Conservation (phyloP, 176 grass and related monocot genomes). For the Eremochloa ophiuroides region DNA sequence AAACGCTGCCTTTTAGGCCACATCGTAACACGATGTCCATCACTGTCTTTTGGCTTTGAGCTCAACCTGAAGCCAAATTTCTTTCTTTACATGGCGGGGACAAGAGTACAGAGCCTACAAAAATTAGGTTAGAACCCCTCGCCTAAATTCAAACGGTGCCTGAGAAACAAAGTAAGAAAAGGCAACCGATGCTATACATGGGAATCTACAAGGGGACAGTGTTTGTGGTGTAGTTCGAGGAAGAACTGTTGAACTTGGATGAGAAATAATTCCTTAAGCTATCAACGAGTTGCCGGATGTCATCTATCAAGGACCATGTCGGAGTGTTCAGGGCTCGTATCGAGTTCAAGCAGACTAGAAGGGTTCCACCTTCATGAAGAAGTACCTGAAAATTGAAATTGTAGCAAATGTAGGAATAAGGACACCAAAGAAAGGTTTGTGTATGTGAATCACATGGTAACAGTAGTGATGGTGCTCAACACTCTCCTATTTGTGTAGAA, state of each 20-base stretch:
- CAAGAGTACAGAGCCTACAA: conserved; percentile 31
- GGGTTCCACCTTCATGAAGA: conserved; percentile 93
- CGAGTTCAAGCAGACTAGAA: conserved; percentile 92
- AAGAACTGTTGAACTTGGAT: conserved; percentile 36
- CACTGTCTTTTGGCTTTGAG: conserved; percentile 16
- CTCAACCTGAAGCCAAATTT: neutral
- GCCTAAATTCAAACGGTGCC: conserved; percentile 6
- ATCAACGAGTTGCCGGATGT: conserved; percentile 49
- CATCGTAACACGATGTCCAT: neutral
- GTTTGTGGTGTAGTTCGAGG: conserved; percentile 27
- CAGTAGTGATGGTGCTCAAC: too few species aligned
- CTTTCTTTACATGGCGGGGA: conserved; percentile 38
- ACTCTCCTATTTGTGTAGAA: too few species aligned
- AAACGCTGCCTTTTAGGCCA: neutral
- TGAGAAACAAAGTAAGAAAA: neutral
- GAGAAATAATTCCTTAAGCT: conserved; percentile 40
- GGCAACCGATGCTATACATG: neutral
- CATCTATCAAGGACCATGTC: conserved; percentile 73
- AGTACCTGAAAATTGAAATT: conserved; percentile 77
- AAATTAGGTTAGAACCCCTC: conserved; percentile 30
- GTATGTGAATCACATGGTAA: neutral
- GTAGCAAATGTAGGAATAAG: neutral
- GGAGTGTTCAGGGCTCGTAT: conserved; percentile 85
- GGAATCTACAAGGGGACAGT: conserved; percentile 31
- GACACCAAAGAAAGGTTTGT: neutral